Conservation (phyloP, 2,329 filamentous ascomycete genomes). For the Colletotrichum australisinense region DNA sequence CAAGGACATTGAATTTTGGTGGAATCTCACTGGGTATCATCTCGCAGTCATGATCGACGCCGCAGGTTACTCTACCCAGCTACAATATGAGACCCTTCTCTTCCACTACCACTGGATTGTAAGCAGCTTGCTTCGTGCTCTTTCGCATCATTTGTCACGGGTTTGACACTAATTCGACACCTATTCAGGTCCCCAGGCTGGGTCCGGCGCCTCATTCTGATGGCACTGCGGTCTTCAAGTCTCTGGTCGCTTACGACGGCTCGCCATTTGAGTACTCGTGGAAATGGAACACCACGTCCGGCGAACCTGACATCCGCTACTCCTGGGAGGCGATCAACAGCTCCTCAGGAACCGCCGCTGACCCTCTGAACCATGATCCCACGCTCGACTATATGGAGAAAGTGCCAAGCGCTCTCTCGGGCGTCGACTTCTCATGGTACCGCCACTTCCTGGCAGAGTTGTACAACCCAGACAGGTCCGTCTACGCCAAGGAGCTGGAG, state of each 20-base stretch:
- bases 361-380: too few species aligned
- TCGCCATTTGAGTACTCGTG: conserved; percentile 30
- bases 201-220: neutral
- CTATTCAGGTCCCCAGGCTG: neutral
- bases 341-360: neutral
- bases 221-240: too few species aligned
- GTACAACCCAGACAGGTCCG: too few species aligned
- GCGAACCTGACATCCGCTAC: conserved; percentile 20
- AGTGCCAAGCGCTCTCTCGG: too few species aligned
- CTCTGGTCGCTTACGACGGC: neutral
- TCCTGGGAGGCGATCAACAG: conserved; percentile 7
- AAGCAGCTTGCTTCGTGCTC: neutral
- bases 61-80: neutral
- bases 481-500: too few species aligned
- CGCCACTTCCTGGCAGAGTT: too few species aligned
- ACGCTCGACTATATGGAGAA: neutral
- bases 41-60: neutral
- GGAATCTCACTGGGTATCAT: conserved; percentile 1
- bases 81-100: neutral
- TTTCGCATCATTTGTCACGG: neutral
- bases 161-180: neutral
- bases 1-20: neutral
- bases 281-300: conserved; percentile 27
- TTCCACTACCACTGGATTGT: conserved; percentile 32
- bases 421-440: too few species aligned